A percentile compares a stretch with the other conserved stretches of the same genome.
Conservation (phyloP, 371 early-diverging fungal species). For the Choanephora cucurbitarum region DNA sequence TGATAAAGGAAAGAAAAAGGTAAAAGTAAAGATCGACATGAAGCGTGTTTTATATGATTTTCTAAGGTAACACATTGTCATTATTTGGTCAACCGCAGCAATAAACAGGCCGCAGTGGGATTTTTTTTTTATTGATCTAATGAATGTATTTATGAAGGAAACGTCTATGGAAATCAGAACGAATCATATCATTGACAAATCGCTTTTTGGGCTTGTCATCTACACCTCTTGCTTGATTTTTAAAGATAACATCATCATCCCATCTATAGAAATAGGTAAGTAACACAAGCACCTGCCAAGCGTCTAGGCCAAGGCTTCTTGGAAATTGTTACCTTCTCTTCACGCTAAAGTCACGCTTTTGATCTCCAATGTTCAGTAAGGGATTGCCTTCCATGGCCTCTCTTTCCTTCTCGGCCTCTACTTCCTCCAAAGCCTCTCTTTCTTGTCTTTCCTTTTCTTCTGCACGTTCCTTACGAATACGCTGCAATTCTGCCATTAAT, state of each 20-base stretch:
- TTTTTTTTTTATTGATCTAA: slow-evolving; percentile 56
- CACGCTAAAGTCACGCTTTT: slow-evolving; percentile 78
- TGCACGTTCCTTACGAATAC: slow-evolving; percentile 92
- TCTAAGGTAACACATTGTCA: background rate
- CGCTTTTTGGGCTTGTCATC: slow-evolving; percentile 89
- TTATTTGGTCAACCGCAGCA: slow-evolving; percentile 6
- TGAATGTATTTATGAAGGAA: slow-evolving; percentile 91
- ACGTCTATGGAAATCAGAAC: slow-evolving; percentile 94
- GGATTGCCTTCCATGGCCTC: slow-evolving; percentile 84
- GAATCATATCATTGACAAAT: slow-evolving; percentile 94
- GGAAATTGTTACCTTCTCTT: slow-evolving; percentile 86
- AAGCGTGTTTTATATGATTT: background rate
- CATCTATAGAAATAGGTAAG: slow-evolving; percentile 55
- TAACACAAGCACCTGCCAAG: slow-evolving; percentile 3
- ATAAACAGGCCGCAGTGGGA: slow-evolving; percentile 3
- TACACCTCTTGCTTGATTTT: slow-evolving; percentile 89
- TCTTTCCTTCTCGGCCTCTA: slow-evolving; percentile 55
- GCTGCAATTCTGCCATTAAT: slow-evolving; percentile 88
- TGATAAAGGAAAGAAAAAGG: background rate
- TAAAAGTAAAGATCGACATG: slow-evolving; percentile 7
- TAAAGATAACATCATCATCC: slow-evolving; percentile 98
- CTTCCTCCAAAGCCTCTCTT: slow-evolving; percentile 61
- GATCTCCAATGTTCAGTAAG: slow-evolving; percentile 57
- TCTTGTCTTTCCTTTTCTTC: slow-evolving; percentile 89
- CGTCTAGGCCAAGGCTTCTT: too few species aligned